phyloP scores from a whole-genome alignment of 495 filamentous ascomycete genomes.

The Penicillium salamii region DNA sequence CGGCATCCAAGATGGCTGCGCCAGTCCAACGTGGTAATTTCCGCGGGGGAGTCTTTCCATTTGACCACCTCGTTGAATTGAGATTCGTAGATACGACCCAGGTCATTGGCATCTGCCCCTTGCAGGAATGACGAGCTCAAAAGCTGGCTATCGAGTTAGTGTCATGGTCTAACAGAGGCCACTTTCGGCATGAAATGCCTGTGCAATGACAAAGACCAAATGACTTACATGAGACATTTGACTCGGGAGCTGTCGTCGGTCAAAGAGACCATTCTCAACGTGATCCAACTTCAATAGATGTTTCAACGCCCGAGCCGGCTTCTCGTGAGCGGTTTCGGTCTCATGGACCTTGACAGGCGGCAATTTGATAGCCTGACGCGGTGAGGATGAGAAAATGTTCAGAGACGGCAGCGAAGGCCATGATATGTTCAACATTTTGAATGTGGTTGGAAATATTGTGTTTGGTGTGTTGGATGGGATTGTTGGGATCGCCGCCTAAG shows the following conservation, averaged over 20 bases:
- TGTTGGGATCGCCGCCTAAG: constrained; percentile 23
- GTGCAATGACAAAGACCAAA: neutral
- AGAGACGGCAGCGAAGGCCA: constrained; percentile 22
- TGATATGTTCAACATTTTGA: constrained; percentile 29
- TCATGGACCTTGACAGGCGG: constrained; percentile 69
- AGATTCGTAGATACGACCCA: constrained; percentile 75
- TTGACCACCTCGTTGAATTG: constrained; percentile 68
- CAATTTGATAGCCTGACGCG: constrained; percentile 53
- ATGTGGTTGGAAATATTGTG: neutral
- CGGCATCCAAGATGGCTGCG: constrained; percentile 72
- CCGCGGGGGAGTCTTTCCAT: constrained; percentile 83
- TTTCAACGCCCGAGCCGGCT: constrained; percentile 77
- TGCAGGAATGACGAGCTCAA: constrained; percentile 81
- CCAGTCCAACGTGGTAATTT: constrained; percentile 83
- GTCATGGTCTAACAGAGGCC: neutral
- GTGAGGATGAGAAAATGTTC: constrained; percentile 18
- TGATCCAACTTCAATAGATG: constrained; percentile 90
- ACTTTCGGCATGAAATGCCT: neutral
- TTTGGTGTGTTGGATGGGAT: constrained; percentile 6
- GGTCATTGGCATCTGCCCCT: constrained; percentile 66
- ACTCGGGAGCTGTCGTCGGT: constrained; percentile 78
- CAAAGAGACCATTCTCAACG: constrained; percentile 76
- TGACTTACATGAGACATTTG: constrained; percentile 73
- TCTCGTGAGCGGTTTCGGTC: constrained; percentile 75
- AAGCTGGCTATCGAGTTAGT: constrained; percentile 40